phyloP scores from a whole-genome alignment of 1,284 basidiomycete species.

The Microbotryum violaceum region DNA sequence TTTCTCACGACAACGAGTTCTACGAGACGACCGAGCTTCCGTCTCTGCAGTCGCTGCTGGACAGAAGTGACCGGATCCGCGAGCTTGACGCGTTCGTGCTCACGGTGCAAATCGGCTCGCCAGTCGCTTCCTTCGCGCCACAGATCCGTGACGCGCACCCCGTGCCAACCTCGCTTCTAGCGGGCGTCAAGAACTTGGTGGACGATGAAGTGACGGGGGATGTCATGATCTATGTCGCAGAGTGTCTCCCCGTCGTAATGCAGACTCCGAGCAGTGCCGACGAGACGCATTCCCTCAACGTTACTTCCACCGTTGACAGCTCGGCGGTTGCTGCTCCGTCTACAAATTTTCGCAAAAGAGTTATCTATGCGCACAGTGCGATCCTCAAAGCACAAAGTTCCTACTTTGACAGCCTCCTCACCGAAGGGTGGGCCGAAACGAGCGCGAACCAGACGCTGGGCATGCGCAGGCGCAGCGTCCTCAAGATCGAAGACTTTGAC shows the following conservation, averaged over 20 bases:
- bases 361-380: slow-evolving; percentile 73
- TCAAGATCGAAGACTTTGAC: slow-evolving; percentile 71
- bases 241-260: slow-evolving; percentile 44
- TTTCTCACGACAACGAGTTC: neutral
- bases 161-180: neutral
- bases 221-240: slow-evolving; percentile 61
- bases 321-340: neutral
- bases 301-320: neutral
- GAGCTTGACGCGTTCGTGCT: slow-evolving; percentile 1
- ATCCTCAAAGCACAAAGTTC: slow-evolving; percentile 64
- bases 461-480: slow-evolving; percentile 25
- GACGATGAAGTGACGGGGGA: slow-evolving; percentile 46
- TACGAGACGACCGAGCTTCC: neutral
- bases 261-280: neutral
- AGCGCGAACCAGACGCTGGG: slow-evolving; percentile 37
- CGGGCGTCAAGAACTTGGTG: slow-evolving; percentile 37
- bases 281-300: neutral
- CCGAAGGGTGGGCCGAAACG: slow-evolving; percentile 60
- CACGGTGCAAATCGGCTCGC: slow-evolving; percentile 3
- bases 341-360: slow-evolving; percentile 53
- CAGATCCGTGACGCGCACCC: neutral
- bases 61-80: neutral
- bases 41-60: neutral
- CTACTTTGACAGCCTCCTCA: slow-evolving; percentile 71
- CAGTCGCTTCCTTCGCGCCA: neutral